Evolutionary conservation across 2,329 filamentous ascomycete genomes (phyloP), one percentile per base, ranked within the genome.

Genomic region (Botrytis fragariae): DNA sequence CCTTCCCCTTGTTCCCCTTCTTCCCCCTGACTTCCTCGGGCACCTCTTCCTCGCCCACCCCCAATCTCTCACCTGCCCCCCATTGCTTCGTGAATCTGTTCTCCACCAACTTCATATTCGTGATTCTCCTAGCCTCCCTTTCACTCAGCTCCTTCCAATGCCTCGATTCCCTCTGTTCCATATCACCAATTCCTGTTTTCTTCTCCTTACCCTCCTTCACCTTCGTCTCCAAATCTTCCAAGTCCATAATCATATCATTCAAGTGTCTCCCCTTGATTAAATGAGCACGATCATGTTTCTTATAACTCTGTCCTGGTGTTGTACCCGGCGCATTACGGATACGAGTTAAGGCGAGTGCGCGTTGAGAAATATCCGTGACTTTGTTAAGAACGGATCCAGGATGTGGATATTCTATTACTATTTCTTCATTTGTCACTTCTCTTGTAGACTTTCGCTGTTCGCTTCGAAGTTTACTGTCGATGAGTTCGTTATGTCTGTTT

Each of bases 191-290:
- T 7, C 16, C 16, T 22, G 2, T 45, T 22, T n/a, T 18, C 39
- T 37, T 63, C 57, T 29, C 22, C 22, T 10, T 10, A 29, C 18
- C 10, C 2, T 45, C 12, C 25, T 35, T 12, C 22, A 10, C 25
- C 44, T 48, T 71, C 1, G 9, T 48, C 16, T 67, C 44, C 10
- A 72, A n/a, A 72, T 72, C 69, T 35, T 65, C 45, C 3, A 72
- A 37, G 57, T 72, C 69, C 59, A 65, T 63, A 3, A 72, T 45
- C 69, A 72, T 72, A 54, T 72, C 69, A 32, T 39, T 20, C 4
- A 68, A 32, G 29, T 51, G 25, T 45, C 29, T 54, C 3, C 61
- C 61, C 42, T 51, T 64, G n/a, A 63, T 37, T n/a, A 54, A 35
- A 18, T 54, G 45, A 20, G 69, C 37, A 29, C 42, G 60, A 29